phyloP scores from a whole-genome alignment of 2,329 filamentous ascomycete genomes.

The Penicillium sp. region DNA sequence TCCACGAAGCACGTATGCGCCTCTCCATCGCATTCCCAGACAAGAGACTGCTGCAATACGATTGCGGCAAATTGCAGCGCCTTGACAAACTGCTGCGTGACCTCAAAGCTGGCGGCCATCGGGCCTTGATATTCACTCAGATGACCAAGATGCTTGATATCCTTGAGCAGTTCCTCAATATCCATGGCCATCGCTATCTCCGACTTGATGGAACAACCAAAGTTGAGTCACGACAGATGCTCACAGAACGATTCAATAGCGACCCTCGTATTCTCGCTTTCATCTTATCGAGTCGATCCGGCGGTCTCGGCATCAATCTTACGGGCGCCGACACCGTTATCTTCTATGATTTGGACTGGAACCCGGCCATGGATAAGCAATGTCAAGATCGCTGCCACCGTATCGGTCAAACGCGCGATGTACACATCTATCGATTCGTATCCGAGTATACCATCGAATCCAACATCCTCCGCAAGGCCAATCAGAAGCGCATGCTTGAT shows the following conservation, averaged over 20 bases:
- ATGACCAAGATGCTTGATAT: slow-evolving; percentile 99
- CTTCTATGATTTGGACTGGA: slow-evolving; percentile 99
- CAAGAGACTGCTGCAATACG: slow-evolving; percentile 92
- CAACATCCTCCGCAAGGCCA: slow-evolving; percentile 93
- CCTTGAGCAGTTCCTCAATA: slow-evolving; percentile 94
- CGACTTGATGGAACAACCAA: slow-evolving; percentile 95
- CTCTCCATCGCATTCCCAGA: slow-evolving; percentile 96
- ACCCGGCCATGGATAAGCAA: slow-evolving; percentile 99
- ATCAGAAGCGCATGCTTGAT: slow-evolving; percentile 96
- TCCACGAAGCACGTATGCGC: slow-evolving; percentile 90
- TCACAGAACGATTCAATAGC: slow-evolving; percentile 95
- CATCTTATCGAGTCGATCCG: slow-evolving; percentile 91
- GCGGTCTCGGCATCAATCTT: slow-evolving; percentile 91
- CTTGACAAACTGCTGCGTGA: slow-evolving; percentile 82
- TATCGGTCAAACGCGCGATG: slow-evolving; percentile 94
- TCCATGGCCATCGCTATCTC: slow-evolving; percentile 94
- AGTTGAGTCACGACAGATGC: slow-evolving; percentile 89
- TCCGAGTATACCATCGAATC: slow-evolving; percentile 95
- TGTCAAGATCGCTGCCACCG: slow-evolving; percentile 97
- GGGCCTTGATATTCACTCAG: slow-evolving; percentile 96
- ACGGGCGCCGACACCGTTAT: slow-evolving; percentile 97
- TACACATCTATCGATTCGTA: slow-evolving; percentile 94
- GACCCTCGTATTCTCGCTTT: slow-evolving; percentile 91
- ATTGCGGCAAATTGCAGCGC: slow-evolving; percentile 93
- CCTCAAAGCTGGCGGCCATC: slow-evolving; percentile 84